A percentile compares a stretch with the other conserved stretches of the same genome.
Evolutionary conservation across 805 yeast genomes (phyloP).

Genomic region (Citeromyces matritensis): DNA sequence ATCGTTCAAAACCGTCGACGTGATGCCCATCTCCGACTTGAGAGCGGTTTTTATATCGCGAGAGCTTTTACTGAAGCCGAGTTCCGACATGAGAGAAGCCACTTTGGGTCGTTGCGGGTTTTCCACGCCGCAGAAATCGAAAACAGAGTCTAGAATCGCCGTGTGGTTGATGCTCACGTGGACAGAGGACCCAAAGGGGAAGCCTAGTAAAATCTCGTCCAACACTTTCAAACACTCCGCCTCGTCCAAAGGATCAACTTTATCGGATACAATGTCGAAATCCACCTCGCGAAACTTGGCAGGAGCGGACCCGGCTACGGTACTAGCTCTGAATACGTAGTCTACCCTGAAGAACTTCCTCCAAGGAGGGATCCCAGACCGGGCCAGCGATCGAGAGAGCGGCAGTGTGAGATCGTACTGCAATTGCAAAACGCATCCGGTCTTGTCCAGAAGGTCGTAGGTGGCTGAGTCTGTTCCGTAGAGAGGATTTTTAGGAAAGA

Average conservation of each 20-base stretch:
- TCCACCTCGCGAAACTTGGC: slow-evolving; percentile 68
- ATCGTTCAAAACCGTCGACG: slow-evolving; percentile 73
- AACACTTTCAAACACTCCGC: slow-evolving; percentile 81
- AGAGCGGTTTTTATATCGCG: slow-evolving; percentile 35
- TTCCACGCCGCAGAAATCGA: slow-evolving; percentile 72
- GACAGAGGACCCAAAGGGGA: slow-evolving; percentile 50
- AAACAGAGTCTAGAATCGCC: slow-evolving; percentile 59
- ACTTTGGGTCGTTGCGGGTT: slow-evolving; percentile 60
- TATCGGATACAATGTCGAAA: slow-evolving; percentile 56
- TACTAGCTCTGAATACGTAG: slow-evolving; percentile 63
- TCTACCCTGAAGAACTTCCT: slow-evolving; percentile 63
- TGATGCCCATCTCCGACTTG: slow-evolving; percentile 54
- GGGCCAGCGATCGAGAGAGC: slow-evolving; percentile 71
- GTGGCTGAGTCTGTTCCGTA: slow-evolving; percentile 49
- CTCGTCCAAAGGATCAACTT: slow-evolving; percentile 30
- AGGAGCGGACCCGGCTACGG: slow-evolving; percentile 55
- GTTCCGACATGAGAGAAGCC: slow-evolving; percentile 57
- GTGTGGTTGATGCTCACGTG: slow-evolving; percentile 64
- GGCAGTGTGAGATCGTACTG: slow-evolving; percentile 89
- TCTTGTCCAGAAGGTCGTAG: slow-evolving; percentile 69
- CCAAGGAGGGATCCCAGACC: slow-evolving; percentile 28
- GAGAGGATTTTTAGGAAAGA: slow-evolving; percentile 75
- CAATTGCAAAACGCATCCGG: slow-evolving; percentile 78
- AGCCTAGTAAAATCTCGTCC: slow-evolving; percentile 50
- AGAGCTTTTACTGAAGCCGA: slow-evolving; percentile 53